Conservation (phyloP, 768 basidiomycete species). For the Leccinum subgranulosum region DNA sequence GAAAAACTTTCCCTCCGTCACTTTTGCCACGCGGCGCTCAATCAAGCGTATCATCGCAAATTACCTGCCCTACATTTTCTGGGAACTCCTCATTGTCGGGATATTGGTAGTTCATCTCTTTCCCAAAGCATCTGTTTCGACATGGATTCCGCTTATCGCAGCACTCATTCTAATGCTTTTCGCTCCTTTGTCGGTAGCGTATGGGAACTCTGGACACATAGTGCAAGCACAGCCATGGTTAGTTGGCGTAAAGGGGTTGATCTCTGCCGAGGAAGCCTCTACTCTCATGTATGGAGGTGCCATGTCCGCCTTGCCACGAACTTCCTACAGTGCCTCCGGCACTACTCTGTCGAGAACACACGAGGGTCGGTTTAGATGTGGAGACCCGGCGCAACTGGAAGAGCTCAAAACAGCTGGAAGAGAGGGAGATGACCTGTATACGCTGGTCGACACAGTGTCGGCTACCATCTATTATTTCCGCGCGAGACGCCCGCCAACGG, state of each 20-base stretch:
- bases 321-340: conserved; percentile 18
- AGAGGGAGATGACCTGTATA: conserved; percentile 15
- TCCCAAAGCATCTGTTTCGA: too few relatives aligned
- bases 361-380: conserved; percentile 12
- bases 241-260: conserved; percentile 22
- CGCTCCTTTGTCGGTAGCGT: conserved; percentile 8
- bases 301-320: conserved; percentile 5
- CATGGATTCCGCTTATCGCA: neutral
- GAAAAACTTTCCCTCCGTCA: conserved; percentile 21
- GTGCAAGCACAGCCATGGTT: conserved; percentile 20
- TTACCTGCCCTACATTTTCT: conserved; percentile 2
- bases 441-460: conserved; percentile 23
- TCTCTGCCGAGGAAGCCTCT: conserved; percentile 22
- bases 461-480: conserved; percentile 25
- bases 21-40: conserved; percentile 17
- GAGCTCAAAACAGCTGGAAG: neutral
- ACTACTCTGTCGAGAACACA: conserved; percentile 9
- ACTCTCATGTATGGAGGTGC: conserved; percentile 11
- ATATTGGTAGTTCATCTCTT: too few relatives aligned
- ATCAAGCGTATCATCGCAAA: conserved; percentile 5
- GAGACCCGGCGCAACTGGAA: conserved; percentile 10
- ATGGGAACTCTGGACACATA: conserved; percentile 17
- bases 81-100: conserved; percentile 10
- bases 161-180: conserved; percentile 9
- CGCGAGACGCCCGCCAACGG: conserved; percentile 20